Percentiles rank a stretch among this genome's conserved stretches.
These are phyloP conservation scores for Dictyostelium citrinum DNA, from an alignment of 78 protist genomes.

Conservation along the genomic window DNA sequence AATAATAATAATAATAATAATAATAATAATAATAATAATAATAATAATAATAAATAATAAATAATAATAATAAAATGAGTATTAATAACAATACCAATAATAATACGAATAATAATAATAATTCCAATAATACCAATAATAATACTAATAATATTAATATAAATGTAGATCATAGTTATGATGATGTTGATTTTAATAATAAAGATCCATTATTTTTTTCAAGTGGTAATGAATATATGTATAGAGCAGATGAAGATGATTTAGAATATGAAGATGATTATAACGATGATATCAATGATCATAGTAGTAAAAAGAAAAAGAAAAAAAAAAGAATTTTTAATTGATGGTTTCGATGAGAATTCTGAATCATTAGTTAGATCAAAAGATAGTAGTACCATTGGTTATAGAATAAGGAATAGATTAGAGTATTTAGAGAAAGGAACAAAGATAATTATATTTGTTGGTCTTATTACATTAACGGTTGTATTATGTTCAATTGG, in stretches of 20 bases:
- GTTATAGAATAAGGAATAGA: background rate
- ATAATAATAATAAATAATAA: background rate
- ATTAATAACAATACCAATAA: background rate
- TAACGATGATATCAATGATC: background rate
- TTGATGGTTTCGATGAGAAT: background rate
- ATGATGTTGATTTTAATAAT: slow-evolving; percentile 16
- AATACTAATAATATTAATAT: background rate
- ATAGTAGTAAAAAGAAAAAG: background rate
- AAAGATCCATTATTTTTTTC: slow-evolving; percentile 14
- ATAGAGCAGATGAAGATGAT: slow-evolving; percentile 5
- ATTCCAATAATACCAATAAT: background rate
- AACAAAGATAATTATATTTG: background rate
- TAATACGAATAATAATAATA: background rate
- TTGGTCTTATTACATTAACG: background rate
- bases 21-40: background rate
- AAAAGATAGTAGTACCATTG: background rate
- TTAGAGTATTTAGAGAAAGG: background rate
- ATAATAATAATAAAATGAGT: background rate
- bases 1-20: background rate
- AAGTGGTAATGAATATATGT: slow-evolving; percentile 14
- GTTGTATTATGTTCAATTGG: background rate
- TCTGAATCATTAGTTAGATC: background rate
- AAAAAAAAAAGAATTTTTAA: background rate
- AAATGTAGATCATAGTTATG: background rate
- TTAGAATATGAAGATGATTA: background rate